phyloP scores from a whole-genome alignment of 2,329 filamentous ascomycete species.

The Aureobasidium sp. region DNA sequence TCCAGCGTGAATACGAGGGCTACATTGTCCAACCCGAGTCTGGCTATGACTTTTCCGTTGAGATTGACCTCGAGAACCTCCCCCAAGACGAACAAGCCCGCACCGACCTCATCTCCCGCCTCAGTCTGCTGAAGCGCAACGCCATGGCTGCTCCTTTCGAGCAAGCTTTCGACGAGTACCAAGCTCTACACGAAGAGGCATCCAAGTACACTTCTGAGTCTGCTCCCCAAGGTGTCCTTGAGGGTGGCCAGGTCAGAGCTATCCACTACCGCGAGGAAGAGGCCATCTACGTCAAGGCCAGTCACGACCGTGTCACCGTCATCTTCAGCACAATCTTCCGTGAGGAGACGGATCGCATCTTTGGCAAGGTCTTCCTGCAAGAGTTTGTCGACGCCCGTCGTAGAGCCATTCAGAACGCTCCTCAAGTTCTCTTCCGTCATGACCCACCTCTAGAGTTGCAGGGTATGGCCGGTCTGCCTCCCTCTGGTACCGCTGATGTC shows the following conservation, averaged over 20 bases:
- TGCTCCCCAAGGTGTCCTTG: slow-evolving; percentile 79
- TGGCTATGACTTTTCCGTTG: slow-evolving; percentile 92
- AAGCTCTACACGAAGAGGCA: slow-evolving; percentile 76
- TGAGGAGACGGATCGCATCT: slow-evolving; percentile 95
- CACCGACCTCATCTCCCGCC: slow-evolving; percentile 77
- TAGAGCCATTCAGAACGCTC: slow-evolving; percentile 94
- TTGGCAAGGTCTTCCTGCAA: slow-evolving; percentile 96
- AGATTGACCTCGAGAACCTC: slow-evolving; percentile 80
- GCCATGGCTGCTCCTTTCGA: slow-evolving; percentile 98
- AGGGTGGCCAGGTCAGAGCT: slow-evolving; percentile 87
- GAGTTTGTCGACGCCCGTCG: slow-evolving; percentile 96
- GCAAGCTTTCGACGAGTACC: slow-evolving; percentile 90
- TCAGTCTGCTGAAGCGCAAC: slow-evolving; percentile 92
- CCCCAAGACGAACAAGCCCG: slow-evolving; percentile 77
- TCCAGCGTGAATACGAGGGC: slow-evolving; percentile 88
- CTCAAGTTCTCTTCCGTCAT: slow-evolving; percentile 92
- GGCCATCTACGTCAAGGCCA: slow-evolving; percentile 97
- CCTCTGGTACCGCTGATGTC: slow-evolving; percentile 72
- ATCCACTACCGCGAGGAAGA: slow-evolving; percentile 99
- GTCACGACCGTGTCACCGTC: slow-evolving; percentile 92
- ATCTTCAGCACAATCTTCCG: slow-evolving; percentile 98
- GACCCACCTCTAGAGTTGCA: slow-evolving; percentile 90
- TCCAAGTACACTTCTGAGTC: slow-evolving; percentile 90
- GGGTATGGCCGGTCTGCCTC: slow-evolving; percentile 72
- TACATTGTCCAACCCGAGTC: slow-evolving; percentile 83